Conservation (phyloP, 2,329 filamentous ascomycete genomes). For the Xenoacremonium recifei region DNA sequence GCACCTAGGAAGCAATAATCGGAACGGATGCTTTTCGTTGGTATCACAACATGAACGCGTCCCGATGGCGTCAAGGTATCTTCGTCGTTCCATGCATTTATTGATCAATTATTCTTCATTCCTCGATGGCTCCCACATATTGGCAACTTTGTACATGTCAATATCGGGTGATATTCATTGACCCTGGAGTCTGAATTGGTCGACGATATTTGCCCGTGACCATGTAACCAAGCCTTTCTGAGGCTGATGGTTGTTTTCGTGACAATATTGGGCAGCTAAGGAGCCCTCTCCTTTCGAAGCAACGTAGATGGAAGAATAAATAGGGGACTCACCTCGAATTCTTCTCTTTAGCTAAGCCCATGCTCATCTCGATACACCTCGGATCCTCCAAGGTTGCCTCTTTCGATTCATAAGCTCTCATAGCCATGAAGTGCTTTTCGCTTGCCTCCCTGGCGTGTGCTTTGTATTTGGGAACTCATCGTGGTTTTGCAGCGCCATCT, state of each 20-base stretch:
- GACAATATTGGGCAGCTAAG: neutral
- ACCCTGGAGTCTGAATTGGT: no score
- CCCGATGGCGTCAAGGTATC: neutral
- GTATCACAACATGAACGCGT: constrained; percentile 5
- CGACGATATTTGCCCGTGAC: no score
- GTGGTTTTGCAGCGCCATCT: constrained; percentile 13
- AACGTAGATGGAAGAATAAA: neutral
- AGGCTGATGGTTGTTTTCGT: no score
- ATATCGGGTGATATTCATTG: neutral
- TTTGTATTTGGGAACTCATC: constrained; percentile 7
- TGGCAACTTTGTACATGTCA: constrained; percentile 7
- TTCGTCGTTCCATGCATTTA: constrained; percentile 8
- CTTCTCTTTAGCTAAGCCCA: neutral
- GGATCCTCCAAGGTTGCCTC: neutral
- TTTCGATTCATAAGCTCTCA: neutral
- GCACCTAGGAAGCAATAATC: no score
- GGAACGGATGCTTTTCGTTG: no score
- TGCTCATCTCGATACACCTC: neutral
- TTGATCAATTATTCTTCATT: constrained; percentile 2
- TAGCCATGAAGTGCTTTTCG: constrained; percentile 10
- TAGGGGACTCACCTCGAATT: neutral
- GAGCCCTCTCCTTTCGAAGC: neutral
- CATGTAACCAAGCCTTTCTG: no score
- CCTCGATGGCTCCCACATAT: constrained; percentile 6
- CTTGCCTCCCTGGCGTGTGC: constrained; percentile 14